Evolutionary conservation across 257 asterid species (phyloP), one percentile per base, ranked within the genome.

Genomic region (Penstemon eatonii): DNA sequence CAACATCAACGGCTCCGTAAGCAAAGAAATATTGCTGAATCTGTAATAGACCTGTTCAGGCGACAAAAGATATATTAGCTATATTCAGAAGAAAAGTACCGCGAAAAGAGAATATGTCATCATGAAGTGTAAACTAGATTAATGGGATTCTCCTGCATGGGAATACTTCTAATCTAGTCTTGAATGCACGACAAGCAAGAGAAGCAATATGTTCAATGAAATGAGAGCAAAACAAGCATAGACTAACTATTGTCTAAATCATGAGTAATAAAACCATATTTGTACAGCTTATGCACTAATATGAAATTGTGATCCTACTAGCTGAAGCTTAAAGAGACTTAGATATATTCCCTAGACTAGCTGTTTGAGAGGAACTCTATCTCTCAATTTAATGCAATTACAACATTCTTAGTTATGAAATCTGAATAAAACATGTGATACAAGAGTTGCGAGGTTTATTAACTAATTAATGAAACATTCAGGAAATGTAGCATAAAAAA

Each of bases 1-100:
- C 87, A 93, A 73, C 97, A 93, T 93, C 81, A 86, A 67, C 54
- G 97, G 99, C 79, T 93, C 97, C 76, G 74, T 76, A 41, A 93
- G 78, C 82, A 93, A 82, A 70, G 96, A 86, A 59, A 93, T 72
- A 69, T 72, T 87, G 95, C 81, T 81, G 90, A 93, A 90, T 86
- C 77, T 83, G 95, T 93, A 90, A 76, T 84, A 79, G 73, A 93
- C 96, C 99, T 93, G 96, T 25, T 25, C 33, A 63, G 56, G 33
- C 7, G 33, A 63, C 61, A 69, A 70, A 49, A 66, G 8, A 63
- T 11, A 44, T 36, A 65, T 79, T 56, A 76, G 81, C 36, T 70
- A 64, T 19, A 40, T 70, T 60, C 10, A 25, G 42, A 67, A 60
- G 58, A 40, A 70, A 46, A 9, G 37, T 44, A 54, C 6, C 55